A percentile compares a stretch with the other conserved stretches of the same genome.
Conservation (phyloP, 768 basidiomycete genomes). For the Hortiboletus flavorubellus region DNA sequence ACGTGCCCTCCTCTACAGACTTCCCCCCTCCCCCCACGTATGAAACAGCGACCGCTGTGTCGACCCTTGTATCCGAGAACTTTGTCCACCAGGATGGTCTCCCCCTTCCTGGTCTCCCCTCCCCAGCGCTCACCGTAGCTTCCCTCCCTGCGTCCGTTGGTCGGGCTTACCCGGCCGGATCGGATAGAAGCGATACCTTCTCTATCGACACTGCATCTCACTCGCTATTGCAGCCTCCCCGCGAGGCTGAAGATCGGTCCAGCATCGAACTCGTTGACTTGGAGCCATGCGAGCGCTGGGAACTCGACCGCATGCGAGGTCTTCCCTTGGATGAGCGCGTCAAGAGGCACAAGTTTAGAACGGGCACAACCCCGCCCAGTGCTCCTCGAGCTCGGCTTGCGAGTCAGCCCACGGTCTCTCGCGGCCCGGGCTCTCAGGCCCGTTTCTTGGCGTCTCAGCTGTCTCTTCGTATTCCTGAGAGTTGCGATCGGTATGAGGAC, state of each 20-base stretch:
- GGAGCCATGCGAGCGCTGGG: slow-evolving; percentile 42
- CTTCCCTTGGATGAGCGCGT: slow-evolving; percentile 42
- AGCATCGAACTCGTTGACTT: slow-evolving; percentile 52
- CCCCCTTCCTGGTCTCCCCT: slow-evolving; percentile 22
- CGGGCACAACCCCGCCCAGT: slow-evolving; percentile 24
- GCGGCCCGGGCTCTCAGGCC: slow-evolving; percentile 28
- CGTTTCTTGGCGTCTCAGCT: slow-evolving; percentile 33
- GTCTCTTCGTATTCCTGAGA: slow-evolving; percentile 33
- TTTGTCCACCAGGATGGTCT: slow-evolving; percentile 30
- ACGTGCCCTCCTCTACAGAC: slow-evolving; percentile 37
- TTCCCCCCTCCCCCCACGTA: slow-evolving; percentile 77
- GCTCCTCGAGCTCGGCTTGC: slow-evolving; percentile 25
- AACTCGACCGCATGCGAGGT: slow-evolving; percentile 43
- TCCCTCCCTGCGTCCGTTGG: slow-evolving; percentile 19
- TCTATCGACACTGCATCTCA: slow-evolving; percentile 19
- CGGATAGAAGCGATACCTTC: slow-evolving; percentile 25
- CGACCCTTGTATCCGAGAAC: slow-evolving; percentile 41
- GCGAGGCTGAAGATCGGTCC: slow-evolving; percentile 45
- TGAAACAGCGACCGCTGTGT: slow-evolving; percentile 50
- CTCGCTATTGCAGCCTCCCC: slow-evolving; percentile 16
- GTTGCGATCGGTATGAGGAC: slow-evolving; percentile 31
- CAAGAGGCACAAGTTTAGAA: slow-evolving; percentile 33
- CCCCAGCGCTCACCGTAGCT: slow-evolving; percentile 23
- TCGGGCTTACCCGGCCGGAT: slow-evolving; percentile 9
- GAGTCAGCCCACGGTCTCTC: slow-evolving; percentile 28